A percentile compares a stretch with the other conserved stretches of the same genome.
Evolutionary conservation across 768 basidiomycete genomes (phyloP).

Genomic region (Suillus cothurnatus): DNA sequence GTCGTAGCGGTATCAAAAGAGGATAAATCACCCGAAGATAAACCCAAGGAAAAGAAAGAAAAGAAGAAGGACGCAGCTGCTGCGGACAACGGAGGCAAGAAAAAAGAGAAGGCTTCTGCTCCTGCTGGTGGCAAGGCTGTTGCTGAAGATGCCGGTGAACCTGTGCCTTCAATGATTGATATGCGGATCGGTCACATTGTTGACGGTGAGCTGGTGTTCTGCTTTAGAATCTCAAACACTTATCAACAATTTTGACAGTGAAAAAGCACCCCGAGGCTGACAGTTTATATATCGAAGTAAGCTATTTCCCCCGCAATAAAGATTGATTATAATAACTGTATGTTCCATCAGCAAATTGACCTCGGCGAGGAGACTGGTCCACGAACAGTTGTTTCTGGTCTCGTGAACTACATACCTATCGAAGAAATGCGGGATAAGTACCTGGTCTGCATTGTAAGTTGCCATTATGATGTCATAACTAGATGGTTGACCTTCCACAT

Average conservation of each 20-base stretch:
- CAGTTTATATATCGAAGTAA: conserved; percentile 91
- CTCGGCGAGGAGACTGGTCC: conserved; percentile 94
- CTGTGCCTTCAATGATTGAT: conserved; percentile 96
- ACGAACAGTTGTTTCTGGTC: conserved; percentile 93
- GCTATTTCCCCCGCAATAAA: conserved; percentile 15
- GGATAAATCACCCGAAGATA: conserved; percentile 24
- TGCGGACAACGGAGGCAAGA: conserved; percentile 38
- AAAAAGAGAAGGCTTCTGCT: conserved; percentile 44
- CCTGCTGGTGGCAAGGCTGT: conserved; percentile 34
- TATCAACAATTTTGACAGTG: conserved; percentile 49
- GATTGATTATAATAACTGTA: conserved; percentile 6
- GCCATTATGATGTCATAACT: not conserved
- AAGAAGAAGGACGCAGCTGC: conserved; percentile 44
- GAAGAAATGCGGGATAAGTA: conserved; percentile 88
- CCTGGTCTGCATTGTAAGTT: conserved; percentile 78
- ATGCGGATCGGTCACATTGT: conserved; percentile 92
- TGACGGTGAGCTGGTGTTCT: conserved; percentile 61
- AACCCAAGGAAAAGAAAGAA: conserved; percentile 56
- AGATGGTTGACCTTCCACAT: conserved; percentile 2
- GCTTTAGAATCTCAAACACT: not conserved
- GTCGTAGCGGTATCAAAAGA: conserved; percentile 41
- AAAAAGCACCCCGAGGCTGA: conserved; percentile 97
- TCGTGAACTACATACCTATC: conserved; percentile 95
- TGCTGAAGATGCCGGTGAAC: conserved; percentile 72
- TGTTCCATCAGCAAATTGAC: conserved; percentile 80